These are phyloP conservation scores for Stereocaulon alpinum DNA, from an alignment of 495 filamentous ascomycete species.

Conservation along the genomic window DNA sequence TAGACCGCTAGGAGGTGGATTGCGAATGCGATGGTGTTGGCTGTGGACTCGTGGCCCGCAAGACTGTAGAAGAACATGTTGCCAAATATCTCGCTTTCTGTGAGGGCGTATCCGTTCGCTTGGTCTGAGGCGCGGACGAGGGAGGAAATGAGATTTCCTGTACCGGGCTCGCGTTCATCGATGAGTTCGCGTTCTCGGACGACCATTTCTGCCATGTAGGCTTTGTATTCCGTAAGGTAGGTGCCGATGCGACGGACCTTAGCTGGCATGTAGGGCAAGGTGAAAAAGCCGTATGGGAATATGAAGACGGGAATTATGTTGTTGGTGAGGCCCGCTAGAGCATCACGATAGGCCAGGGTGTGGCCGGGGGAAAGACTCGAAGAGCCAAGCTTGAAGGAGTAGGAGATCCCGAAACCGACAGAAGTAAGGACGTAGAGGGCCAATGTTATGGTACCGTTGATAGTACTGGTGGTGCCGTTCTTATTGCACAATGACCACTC, in stretches of 20 bases:
- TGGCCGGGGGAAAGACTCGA: slow-evolving; percentile 5
- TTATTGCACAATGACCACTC: neutral
- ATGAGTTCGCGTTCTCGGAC: slow-evolving; percentile 1
- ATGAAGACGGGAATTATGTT: neutral
- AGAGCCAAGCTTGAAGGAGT: neutral
- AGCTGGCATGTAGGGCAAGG: neutral
- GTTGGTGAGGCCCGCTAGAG: slow-evolving; percentile 19
- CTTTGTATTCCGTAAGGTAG: slow-evolving; percentile 20
- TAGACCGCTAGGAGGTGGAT: slow-evolving; percentile 18
- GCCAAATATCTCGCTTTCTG: slow-evolving; percentile 23
- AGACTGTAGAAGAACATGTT: slow-evolving; percentile 24
- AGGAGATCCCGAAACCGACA: neutral
- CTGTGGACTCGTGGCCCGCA: slow-evolving; percentile 24
- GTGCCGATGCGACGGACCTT: slow-evolving; percentile 23
- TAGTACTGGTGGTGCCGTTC: neutral
- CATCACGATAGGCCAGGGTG: slow-evolving; percentile 21
- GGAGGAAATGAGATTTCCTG: slow-evolving; percentile 12
- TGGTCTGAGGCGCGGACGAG: slow-evolving; percentile 19
- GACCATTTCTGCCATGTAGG: slow-evolving; percentile 21
- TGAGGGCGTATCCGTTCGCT: slow-evolving; percentile 10
- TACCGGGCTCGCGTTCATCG: neutral
- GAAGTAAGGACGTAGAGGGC: neutral
- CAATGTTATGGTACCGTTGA: neutral
- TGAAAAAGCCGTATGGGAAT: neutral
- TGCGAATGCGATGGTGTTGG: slow-evolving; percentile 17